Conservation (phyloP, 495 filamentous ascomycete genomes). For the Daldinia caldariorum region DNA sequence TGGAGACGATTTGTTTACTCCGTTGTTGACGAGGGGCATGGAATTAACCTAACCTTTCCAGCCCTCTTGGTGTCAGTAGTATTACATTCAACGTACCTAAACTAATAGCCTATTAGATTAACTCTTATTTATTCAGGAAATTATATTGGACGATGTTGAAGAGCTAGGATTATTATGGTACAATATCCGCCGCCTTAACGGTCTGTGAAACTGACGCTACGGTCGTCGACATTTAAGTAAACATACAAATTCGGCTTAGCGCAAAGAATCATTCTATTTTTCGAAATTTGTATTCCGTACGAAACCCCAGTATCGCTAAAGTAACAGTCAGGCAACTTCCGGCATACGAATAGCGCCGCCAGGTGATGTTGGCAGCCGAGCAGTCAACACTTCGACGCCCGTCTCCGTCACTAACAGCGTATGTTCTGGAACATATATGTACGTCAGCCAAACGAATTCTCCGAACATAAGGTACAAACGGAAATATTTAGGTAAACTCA, state of each 20-base stretch:
- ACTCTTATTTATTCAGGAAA: not conserved
- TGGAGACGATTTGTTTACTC: slow-evolving; percentile 21
- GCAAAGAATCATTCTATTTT: not conserved
- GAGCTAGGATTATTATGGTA: not conserved
- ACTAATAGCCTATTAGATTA: not conserved
- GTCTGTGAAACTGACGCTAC: not conserved
- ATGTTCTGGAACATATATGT: not conserved
- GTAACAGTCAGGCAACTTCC: not conserved
- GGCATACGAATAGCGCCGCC: not conserved
- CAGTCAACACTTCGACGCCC: slow-evolving; percentile 1
- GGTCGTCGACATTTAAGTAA: not conserved
- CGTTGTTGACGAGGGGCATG: slow-evolving; percentile 20
- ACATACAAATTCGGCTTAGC: not conserved
- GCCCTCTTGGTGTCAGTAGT: not conserved
- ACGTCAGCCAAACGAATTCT: slow-evolving; percentile 2
- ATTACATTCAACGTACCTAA: not conserved
- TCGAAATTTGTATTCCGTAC: not conserved
- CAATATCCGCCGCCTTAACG: too few relatives aligned
- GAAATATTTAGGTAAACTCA: not conserved
- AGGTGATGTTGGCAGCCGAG: slow-evolving; percentile 2
- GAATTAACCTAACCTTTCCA: too few relatives aligned
- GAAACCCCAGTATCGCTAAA: not conserved
- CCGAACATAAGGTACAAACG: not conserved
- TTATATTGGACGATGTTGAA: not conserved
- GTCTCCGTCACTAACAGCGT: not conserved